These are phyloP conservation scores for Fusarium transvaalense DNA, from an alignment of 2,329 filamentous ascomycete genomes.

Conservation along the genomic window DNA sequence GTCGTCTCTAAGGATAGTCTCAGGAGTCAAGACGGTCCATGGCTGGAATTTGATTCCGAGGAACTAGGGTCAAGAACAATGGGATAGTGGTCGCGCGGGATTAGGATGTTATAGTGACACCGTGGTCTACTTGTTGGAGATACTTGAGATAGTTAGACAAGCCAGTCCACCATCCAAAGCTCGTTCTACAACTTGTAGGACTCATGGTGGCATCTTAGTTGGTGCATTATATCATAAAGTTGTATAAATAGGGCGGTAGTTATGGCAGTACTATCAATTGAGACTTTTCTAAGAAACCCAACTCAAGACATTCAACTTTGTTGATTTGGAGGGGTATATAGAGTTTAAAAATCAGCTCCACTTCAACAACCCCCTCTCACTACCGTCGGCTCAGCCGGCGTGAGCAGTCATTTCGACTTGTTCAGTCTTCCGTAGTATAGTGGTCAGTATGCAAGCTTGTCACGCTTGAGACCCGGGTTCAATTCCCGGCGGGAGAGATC, in stretches of 20 bases:
- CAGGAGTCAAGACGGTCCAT: background rate
- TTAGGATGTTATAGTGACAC: background rate
- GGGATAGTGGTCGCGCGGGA: background rate
- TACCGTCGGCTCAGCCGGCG: too few species aligned
- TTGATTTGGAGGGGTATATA: too few species aligned
- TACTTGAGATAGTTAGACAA: background rate
- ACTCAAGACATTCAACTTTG: too few species aligned
- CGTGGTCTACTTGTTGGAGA: background rate
- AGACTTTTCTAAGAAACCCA: too few species aligned
- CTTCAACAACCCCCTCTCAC: too few species aligned
- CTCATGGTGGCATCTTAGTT: too few species aligned
- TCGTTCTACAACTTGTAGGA: background rate
- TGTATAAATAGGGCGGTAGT: too few species aligned
- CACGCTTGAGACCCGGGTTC: conserved; percentile 31
- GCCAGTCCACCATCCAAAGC: background rate
- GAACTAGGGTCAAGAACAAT: background rate
- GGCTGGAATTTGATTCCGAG: too few species aligned
- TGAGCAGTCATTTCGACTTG: too few species aligned
- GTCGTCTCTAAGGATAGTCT: background rate
- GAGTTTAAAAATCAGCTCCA: too few species aligned
- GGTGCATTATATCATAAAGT: too few species aligned
- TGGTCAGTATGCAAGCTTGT: conserved; percentile 36
- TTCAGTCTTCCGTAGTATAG: conserved; percentile 28
- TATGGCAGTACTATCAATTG: too few species aligned
- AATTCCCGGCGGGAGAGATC: conserved; percentile 33